phyloP scores from a whole-genome alignment of 306 rosid species.

The Phaseolus lunatus region DNA sequence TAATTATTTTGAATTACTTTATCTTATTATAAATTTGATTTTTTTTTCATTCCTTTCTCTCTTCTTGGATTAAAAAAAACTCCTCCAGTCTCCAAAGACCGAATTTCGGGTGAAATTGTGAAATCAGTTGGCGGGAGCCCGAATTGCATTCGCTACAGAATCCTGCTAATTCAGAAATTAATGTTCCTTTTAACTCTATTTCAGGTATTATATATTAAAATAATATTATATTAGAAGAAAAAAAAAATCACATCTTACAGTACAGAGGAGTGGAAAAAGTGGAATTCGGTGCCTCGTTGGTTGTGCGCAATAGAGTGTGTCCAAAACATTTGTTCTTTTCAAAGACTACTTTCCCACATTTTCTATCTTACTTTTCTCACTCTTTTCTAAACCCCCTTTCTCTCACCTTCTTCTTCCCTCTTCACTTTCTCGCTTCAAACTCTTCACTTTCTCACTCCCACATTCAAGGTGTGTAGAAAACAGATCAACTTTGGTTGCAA shows the following conservation, averaged over 20 bases:
- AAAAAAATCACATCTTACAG: not conserved
- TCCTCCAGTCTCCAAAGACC: no score
- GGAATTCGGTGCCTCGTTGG: constrained; percentile 23
- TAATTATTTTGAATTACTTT: no score
- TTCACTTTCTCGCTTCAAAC: not conserved
- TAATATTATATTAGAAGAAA: no score
- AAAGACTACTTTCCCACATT: constrained; percentile 10
- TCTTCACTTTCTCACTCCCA: constrained; percentile 14
- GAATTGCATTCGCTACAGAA: no score
- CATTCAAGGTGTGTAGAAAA: not conserved
- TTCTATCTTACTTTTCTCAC: constrained; percentile 22
- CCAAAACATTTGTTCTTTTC: not conserved
- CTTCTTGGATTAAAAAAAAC: no score
- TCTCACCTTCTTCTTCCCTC: not conserved
- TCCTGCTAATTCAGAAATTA: no score
- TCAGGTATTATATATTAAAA: no score
- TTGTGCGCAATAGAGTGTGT: constrained; percentile 19
- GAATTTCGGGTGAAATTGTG: no score
- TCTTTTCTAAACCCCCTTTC: constrained; percentile 21
- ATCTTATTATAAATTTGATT: no score
- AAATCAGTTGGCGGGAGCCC: no score
- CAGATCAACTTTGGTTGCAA: constrained; percentile 11
- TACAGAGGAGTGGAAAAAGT: not conserved
- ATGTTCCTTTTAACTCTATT: no score
- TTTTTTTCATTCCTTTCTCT: no score